Evolutionary conservation across 352 stramenopile species (phyloP).

Genomic region (Phytopythium cucurbitacearum): DNA sequence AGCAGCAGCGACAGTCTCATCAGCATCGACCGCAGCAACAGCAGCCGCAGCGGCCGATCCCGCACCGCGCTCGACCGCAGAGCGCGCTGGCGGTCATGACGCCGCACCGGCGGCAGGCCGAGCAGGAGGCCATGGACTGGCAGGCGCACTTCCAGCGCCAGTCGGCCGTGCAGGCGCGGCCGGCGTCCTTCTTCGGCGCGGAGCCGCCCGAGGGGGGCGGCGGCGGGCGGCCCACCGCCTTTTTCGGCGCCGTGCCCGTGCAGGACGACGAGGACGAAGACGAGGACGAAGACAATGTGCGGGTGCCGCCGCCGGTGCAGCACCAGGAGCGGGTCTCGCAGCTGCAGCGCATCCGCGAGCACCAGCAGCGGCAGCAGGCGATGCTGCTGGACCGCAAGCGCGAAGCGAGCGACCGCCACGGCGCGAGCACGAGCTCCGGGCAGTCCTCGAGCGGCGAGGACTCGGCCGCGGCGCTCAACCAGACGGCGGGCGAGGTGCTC

Average conservation of each 20-base stretch:
- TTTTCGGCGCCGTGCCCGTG: slow-evolving; percentile 19
- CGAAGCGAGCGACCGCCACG: slow-evolving; percentile 13
- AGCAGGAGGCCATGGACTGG: slow-evolving; percentile 31
- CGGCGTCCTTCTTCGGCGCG: not conserved
- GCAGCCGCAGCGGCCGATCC: not conserved
- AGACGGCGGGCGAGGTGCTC: slow-evolving; percentile 35
- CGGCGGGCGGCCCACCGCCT: not conserved
- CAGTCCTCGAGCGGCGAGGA: slow-evolving; percentile 12
- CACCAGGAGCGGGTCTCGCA: slow-evolving; percentile 11
- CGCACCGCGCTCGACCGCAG: not conserved
- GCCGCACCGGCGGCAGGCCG: slow-evolving; percentile 5
- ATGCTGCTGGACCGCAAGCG: slow-evolving; percentile 2
- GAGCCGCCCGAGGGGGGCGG: too few relatives aligned
- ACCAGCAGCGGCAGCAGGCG: slow-evolving; percentile 24
- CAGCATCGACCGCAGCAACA: slow-evolving; percentile 4
- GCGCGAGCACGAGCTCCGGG: slow-evolving; percentile 22
- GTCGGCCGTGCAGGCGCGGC: slow-evolving; percentile 18
- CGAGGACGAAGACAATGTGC: slow-evolving; percentile 2
- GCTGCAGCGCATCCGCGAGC: not conserved
- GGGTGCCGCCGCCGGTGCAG: slow-evolving; percentile 2
- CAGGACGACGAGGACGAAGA: slow-evolving; percentile 25
- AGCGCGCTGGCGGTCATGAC: slow-evolving; percentile 3
- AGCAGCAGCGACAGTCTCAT: not conserved
- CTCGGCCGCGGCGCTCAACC: slow-evolving; percentile 6
- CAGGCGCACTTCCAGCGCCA: slow-evolving; percentile 29